Evolutionary conservation across 1,284 basidiomycete genomes (phyloP), one percentile per base, ranked within the genome.

Genomic region (Hypsizygus ulmarius): DNA sequence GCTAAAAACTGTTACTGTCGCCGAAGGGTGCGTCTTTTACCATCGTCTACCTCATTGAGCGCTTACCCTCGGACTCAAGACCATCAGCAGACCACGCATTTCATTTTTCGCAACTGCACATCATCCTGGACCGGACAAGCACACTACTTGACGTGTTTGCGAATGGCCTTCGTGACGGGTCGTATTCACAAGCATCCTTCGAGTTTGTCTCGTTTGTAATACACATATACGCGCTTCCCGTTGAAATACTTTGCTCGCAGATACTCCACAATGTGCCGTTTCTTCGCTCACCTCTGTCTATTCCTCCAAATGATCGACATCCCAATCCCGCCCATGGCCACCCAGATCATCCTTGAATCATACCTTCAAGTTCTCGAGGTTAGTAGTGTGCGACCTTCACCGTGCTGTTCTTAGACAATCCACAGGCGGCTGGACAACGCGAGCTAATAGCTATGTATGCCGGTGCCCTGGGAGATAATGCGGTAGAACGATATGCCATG

Each of bases 251-350:
- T 35, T 35, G 15, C 2, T n/a, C n/a, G 27, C 36, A 89, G 86
- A 52, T 87, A 86, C 58, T 73, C 81, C 0, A 73, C 77, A 0
- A 76, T 88, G 72, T 81, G 78, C 36, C 90, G 95, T 18, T 99
- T 99, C 75, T 97, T 97, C 62, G 86, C 94, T 0, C 96, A 99
- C 61, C 73, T 98, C n/a, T 92, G 93, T 53, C 82, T 99, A 14
- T 94, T 89, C 66, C 75, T 97, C 1, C 85, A 89, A 47, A 79
- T 93, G 65, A 86, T 97, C 36, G 84, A 89, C 49, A 72, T 87
- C 39, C 66, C 80, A 0, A 79, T 90, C 0, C 85, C 91, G 0
- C 83, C 87, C 1, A 64, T 83, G 9, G 82, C 90, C 0, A 86
- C 83, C 0, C 93, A 96, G 60, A 69, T 79, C 18, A 93, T 99